Conservation (phyloP, 257 asterid species). For the Primulina eburnea region DNA sequence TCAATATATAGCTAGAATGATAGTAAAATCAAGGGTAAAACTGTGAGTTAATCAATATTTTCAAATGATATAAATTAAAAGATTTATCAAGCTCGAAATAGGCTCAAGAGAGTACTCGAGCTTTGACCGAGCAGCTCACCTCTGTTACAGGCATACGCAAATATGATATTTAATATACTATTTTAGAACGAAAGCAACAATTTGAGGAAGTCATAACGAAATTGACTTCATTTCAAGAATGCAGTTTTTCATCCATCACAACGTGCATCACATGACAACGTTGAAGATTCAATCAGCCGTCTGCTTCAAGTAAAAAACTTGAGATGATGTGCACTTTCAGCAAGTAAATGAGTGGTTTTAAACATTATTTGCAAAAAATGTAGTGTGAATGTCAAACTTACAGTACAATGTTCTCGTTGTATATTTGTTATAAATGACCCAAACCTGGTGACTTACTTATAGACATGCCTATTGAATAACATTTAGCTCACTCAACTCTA, state of each 20-base stretch:
- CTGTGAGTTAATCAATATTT: neutral
- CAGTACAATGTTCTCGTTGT: no score
- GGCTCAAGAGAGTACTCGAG: no score
- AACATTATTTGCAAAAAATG: neutral
- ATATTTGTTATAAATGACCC: neutral
- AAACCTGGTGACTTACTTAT: neutral
- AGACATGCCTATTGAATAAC: neutral
- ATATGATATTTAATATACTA: no score
- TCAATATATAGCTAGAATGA: no score
- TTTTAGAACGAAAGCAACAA: neutral
- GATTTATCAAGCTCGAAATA: neutral
- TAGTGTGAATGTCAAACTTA: neutral
- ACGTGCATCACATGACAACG: neutral
- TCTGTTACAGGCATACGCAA: neutral
- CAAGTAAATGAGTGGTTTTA: neutral
- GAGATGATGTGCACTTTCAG: neutral
- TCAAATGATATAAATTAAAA: no score
- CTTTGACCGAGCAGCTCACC: neutral
- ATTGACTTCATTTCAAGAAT: neutral
- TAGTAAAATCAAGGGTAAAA: neutral
- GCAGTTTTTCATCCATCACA: neutral
- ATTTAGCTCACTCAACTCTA: slow-evolving; percentile 1
- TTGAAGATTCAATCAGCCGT: no score
- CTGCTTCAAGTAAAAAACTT: no score
- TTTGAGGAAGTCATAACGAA: no score